Conservation (phyloP, 306 rosid genomes). For the Astragalus membranaceus region DNA sequence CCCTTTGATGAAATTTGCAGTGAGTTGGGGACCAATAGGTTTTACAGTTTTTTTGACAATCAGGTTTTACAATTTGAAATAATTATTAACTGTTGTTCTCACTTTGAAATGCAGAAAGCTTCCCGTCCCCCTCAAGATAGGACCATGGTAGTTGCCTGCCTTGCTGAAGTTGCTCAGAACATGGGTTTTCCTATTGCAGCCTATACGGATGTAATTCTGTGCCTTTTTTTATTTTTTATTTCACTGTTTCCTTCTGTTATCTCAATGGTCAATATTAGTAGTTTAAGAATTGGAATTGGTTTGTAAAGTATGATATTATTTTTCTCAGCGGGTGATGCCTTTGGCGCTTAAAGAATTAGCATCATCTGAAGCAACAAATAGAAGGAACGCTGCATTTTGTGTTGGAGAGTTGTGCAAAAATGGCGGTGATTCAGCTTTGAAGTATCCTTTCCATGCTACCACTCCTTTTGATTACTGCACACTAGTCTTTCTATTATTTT, state of each 20-base stretch:
- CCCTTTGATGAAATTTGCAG: slow-evolving; percentile 86
- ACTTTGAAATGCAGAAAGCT: slow-evolving; percentile 66
- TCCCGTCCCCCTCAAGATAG: slow-evolving; percentile 83
- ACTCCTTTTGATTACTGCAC: not conserved
- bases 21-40: slow-evolving; percentile 32
- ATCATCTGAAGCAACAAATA: slow-evolving; percentile 86
- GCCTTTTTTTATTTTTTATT: not conserved
- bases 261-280: not conserved
- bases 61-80: slow-evolving; percentile 15
- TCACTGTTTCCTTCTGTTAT: not conserved
- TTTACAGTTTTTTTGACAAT: not conserved
- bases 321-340: slow-evolving; percentile 78
- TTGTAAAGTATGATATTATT: slow-evolving; percentile 21
- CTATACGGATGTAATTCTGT: slow-evolving; percentile 69
- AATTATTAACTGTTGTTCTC: slow-evolving; percentile 18
- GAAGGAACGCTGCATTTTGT: slow-evolving; percentile 99
- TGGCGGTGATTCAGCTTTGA: slow-evolving; percentile 76
- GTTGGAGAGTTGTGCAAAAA: slow-evolving; percentile 97
- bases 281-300: slow-evolving; percentile 7
- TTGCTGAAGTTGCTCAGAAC: slow-evolving; percentile 97
- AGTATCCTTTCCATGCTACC: slow-evolving; percentile 53
- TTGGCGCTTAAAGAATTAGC: slow-evolving; percentile 76
- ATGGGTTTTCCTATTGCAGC: slow-evolving; percentile 94
- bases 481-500: not conserved
- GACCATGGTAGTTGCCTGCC: slow-evolving; percentile 99